Evolutionary conservation across 805 yeast genomes (phyloP), one percentile per base, ranked within the genome.

Genomic region (Metschnikowia anglica): DNA sequence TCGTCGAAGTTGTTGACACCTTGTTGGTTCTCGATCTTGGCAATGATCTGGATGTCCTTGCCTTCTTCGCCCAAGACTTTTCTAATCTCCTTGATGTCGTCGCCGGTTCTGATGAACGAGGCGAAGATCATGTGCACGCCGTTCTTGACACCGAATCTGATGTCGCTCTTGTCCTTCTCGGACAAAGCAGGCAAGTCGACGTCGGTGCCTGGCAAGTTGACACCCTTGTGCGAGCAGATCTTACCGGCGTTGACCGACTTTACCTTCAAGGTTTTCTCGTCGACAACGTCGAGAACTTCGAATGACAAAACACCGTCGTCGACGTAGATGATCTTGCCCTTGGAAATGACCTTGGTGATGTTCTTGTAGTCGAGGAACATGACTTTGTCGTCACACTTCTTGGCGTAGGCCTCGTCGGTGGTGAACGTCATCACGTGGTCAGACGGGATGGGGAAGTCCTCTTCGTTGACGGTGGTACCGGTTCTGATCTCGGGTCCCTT

Each of bases 401-500:
- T 77, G 56, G 80, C 74, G 76, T 79, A 91, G 56, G 77, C 74
- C 43, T 82, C 91, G 68, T 91, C 95, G 50, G 98, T 93, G 66
- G 97, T 74, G 78, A 93, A 86, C 64, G 75, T 81, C 95, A 93
- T 86, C 70, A 85, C 91, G 70, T 88, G 96, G 72, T 81, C 82
- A 49, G 93, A 78, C 34, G 78, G 70, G 61, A 93, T 85, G 62
- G 96, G 85, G 72, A 72, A 88, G 66, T 93, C 99, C 48, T 72
- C 69, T 47, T 80, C 86, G 61, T 78, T 87, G 52, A 72, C 67
- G 59, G 99, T 93, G 69, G 89, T 82, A 72, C 99, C 99, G 46
- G 99, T 91, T 81, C 99, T 88, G 76, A 93, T 93, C 76, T 93
- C 99, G 52, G 99, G 99, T 59, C 99, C 99, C 81, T 93, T 93